Evolutionary conservation across 495 filamentous ascomycete genomes (phyloP).

Genomic region (Trichoderma parareesei): DNA sequence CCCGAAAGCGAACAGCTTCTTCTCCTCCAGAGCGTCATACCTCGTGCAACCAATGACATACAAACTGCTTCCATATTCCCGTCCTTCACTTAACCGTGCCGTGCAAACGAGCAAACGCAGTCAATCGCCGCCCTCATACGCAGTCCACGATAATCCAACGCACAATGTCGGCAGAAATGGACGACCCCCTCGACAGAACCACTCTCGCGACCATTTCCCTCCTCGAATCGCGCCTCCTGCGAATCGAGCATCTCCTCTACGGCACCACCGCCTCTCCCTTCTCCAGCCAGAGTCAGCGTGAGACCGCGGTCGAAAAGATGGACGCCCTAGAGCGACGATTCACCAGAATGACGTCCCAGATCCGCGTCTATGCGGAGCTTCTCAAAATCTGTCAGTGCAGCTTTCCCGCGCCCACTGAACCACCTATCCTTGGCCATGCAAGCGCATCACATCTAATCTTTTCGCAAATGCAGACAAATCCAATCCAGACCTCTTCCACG

Average conservation of each 20-base stretch:
- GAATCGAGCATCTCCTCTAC: slow-evolving; percentile 66
- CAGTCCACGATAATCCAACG: not conserved
- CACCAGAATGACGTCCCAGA: slow-evolving; percentile 26
- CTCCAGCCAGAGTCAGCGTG: slow-evolving; percentile 26
- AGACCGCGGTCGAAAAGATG: slow-evolving; percentile 45
- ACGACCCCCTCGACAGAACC: slow-evolving; percentile 39
- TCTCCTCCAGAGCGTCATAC: not conserved
- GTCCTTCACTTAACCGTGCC: not conserved
- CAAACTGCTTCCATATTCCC: not conserved
- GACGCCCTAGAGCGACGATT: slow-evolving; percentile 54
- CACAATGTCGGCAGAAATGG: slow-evolving; percentile 27
- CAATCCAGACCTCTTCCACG: slow-evolving; percentile 40
- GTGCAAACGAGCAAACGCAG: not conserved
- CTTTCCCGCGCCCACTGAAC: not conserved
- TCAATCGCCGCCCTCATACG: not conserved
- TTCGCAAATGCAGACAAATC: slow-evolving; percentile 28
- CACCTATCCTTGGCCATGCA: not conserved
- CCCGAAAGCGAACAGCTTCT: not conserved
- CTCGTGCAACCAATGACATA: not conserved
- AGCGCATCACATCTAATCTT: not conserved
- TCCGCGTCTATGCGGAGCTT: slow-evolving; percentile 39
- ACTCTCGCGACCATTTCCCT: slow-evolving; percentile 60
- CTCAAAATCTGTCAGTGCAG: slow-evolving; percentile 38
- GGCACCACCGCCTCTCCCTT: slow-evolving; percentile 37
- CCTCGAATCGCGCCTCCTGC: slow-evolving; percentile 65